These are phyloP conservation scores for Zymoseptoria passerinii DNA, from an alignment of 2,329 filamentous ascomycete species.

Conservation along the genomic window DNA sequence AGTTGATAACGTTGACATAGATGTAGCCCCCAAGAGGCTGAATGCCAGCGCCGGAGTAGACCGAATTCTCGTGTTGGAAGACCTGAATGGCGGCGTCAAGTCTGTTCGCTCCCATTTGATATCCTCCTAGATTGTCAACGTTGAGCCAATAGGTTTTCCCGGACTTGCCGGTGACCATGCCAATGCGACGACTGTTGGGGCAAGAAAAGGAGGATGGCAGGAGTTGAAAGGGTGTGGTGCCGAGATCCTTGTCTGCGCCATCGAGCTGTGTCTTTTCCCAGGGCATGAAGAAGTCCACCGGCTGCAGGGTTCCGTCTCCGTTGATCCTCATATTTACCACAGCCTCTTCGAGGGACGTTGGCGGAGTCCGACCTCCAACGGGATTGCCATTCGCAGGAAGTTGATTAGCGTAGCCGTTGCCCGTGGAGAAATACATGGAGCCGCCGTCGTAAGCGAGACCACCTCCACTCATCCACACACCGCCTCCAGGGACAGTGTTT, in stretches of 20 bases:
- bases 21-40: conserved; percentile 3
- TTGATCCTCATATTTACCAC: conserved; percentile 4
- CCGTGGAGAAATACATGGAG: conserved; percentile 6
- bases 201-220: conserved; percentile 5
- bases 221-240: conserved; percentile 5
- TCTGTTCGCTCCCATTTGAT: conserved; percentile 5
- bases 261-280: conserved; percentile 7
- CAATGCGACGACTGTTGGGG: conserved; percentile 3
- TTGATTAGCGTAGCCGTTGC: conserved; percentile 5
- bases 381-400: conserved; percentile 3
- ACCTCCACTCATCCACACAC: conserved; percentile 7
- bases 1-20: conserved; percentile 2
- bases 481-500: conserved; percentile 3
- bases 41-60: conserved; percentile 3
- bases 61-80: conserved; percentile 5
- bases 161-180: conserved; percentile 7
- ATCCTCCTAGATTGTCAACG: conserved; percentile 6
- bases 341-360: conserved; percentile 5
- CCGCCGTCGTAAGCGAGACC: conserved; percentile 8
- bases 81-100: conserved; percentile 8
- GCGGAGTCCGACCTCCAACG: conserved; percentile 4
- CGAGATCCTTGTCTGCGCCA: conserved; percentile 8
- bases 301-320: conserved; percentile 1
- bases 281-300: conserved; percentile 8
- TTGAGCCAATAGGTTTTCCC: conserved; percentile 6